phyloP scores from a whole-genome alignment of 75 land plant species.

The Cupressus sempervirens region DNA sequence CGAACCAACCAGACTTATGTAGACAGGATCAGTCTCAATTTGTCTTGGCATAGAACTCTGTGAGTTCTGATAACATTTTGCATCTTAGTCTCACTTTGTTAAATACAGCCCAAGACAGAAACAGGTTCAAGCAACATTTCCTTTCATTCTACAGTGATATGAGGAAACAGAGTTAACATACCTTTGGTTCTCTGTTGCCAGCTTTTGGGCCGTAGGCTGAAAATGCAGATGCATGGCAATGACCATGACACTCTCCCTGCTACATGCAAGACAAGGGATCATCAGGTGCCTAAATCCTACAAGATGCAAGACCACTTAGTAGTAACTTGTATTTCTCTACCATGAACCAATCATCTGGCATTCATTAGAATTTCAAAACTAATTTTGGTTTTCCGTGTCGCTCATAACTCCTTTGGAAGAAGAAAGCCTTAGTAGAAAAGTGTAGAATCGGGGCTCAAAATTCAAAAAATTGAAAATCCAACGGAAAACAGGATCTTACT shows the following conservation, averaged over 20 bases:
- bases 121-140: neutral
- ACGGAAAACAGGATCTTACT: conserved; percentile 1
- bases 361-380: neutral
- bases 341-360: neutral
- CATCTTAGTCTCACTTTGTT: neutral
- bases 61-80: neutral
- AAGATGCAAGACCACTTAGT: neutral
- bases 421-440: neutral
- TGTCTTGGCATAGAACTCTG: neutral
- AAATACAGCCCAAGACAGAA: neutral
- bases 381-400: neutral
- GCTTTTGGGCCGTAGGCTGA: neutral
- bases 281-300: neutral
- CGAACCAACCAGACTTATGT: neutral
- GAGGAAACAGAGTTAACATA: neutral
- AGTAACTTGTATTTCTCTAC: neutral
- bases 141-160: neutral
- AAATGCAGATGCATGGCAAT: conserved; percentile 2
- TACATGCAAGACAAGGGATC: neutral
- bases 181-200: conserved; percentile 6
- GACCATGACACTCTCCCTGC: conserved; percentile 4
- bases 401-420: neutral
- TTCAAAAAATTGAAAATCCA: neutral
- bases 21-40: neutral
- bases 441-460: neutral